phyloP scores from a whole-genome alignment of 441 rosid species.

The Iberis amara region DNA sequence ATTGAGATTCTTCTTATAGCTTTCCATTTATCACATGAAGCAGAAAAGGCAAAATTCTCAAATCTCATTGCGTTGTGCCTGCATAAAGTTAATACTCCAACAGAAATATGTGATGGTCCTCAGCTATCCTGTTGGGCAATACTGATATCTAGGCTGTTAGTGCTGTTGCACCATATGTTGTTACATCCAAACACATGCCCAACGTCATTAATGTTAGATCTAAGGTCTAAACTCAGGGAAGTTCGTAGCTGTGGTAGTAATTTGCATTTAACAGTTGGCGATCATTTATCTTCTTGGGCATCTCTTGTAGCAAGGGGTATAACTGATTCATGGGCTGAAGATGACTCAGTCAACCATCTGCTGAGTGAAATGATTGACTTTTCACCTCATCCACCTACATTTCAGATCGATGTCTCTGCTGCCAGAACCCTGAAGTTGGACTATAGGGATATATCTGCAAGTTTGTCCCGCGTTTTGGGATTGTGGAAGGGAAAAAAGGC shows the following conservation, averaged over 20 bases:
- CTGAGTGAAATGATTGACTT: conserved; percentile 72
- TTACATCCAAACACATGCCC: conserved; percentile 72
- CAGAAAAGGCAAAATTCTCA: conserved; percentile 67
- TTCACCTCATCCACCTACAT: conserved; percentile 57
- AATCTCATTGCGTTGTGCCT: conserved; percentile 55
- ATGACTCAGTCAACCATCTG: conserved; percentile 54
- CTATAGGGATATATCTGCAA: conserved; percentile 49
- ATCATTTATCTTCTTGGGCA: conserved; percentile 73
- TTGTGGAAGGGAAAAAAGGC: conserved; percentile 85
- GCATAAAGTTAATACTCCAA: conserved; percentile 41
- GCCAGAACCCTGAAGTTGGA: conserved; percentile 49
- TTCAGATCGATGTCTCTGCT: conserved; percentile 49
- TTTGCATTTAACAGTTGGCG: conserved; percentile 39
- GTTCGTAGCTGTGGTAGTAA: conserved; percentile 44
- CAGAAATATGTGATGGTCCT: conserved; percentile 35
- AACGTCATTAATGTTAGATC: conserved; percentile 62
- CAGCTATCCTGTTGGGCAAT: conserved; percentile 91
- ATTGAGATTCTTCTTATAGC: conserved; percentile 94
- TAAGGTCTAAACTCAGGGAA: conserved; percentile 82
- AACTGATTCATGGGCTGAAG: conserved; percentile 54
- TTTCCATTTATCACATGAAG: conserved; percentile 82
- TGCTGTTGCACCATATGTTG: conserved; percentile 85
- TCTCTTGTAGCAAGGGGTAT: conserved; percentile 50
- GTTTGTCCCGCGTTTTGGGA: conserved; percentile 63
- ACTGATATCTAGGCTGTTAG: conserved; percentile 81